Base-by-base conservation (phyloP, 1,139 yeast species). In the Yarrowia galli region DNA sequence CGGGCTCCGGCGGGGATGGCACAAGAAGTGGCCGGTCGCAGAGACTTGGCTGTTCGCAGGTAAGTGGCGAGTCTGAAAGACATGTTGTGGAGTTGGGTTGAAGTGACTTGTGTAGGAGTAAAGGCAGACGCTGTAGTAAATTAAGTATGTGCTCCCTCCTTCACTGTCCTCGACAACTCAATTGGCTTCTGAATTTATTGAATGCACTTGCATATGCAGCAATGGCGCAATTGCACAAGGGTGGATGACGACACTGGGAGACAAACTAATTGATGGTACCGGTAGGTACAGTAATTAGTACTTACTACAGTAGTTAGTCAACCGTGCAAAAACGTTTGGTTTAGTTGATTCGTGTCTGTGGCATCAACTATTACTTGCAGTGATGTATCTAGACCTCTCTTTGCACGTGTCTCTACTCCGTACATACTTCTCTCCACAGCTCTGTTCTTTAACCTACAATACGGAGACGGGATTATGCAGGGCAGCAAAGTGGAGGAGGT, bases 1-100 rank as follows among this genome's bases (percentile, higher is more conserved):
- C 64, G 64, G 51, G 25, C 38, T 20, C 49, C 64, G 20, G 40
- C 46, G 18, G 63, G 48, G n/a, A 36, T 8, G 32, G 32, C 23
- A n/a, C n/a, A n/a, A n/a, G n/a, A n/a, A 25, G 63, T 13, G 48
- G 28, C 23, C 15, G 49, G 28, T 32, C 64, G 64, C 64, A 58
- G 64, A 18, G 48, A 10, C 64, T 58, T 42, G 51, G 64, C 64
- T 10, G 64, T 9, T 58, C 64, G 64, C 51, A 58, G 51, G 49
- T 42, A 43, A 16, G 64, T 28, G 51, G 64, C 20, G 32, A 58
- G 40, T 58, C 64, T 38, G 25, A 56, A 12, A 28, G 64, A 58
- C 64, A 58, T 58, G 8, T 25, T 40, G 35, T 23, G 35, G 10
- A 25, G n/a, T n/a, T n/a, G n/a, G n/a, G n/a, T n/a, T n/a, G n/a